Evolutionary conservation across 805 yeast species (phyloP), one percentile per base, ranked within the genome.

Genomic region (Hermanozyma aechmeae): DNA sequence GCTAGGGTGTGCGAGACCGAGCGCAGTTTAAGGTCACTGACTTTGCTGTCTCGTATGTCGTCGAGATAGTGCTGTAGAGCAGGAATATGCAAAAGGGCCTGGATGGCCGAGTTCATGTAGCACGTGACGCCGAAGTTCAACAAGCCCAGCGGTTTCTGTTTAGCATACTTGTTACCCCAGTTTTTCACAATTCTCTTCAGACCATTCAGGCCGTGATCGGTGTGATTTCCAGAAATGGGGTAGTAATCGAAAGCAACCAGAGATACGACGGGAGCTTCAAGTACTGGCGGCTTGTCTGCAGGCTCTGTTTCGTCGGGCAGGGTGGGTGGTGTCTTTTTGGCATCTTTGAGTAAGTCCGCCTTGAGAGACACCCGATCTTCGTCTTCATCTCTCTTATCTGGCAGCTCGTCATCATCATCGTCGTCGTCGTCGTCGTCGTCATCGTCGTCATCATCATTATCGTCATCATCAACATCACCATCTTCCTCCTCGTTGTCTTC

Each of bases 71-170:
- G 89, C 43, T 81, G 82, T 32, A 89, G 55, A 4, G 96, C 93
- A 6, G 98, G 96, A 13, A 86, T 75, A 47, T 89, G 98, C 20
- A 87, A 57, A 65, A 92, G 58, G 1, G 93, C 77, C 59, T 89
- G 97, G 15, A 92, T 77, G 2, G 96, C 96, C 5, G 95, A 79
- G 53, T 92, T 89, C 72, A 89, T 87, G 58, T 89, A 89, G 53
- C 98, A 89, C 3, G 97, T 89, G 26, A 92, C 97, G 23, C 96
- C 96, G 42, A 80, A 87, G 53, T 89, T 89, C 28, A 81, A 55
- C 28, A 89, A 61, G 0, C 98, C 98, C 15, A 68, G 51, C 3
- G 78, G 74, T n/a, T 79, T 79, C 20, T 68, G 66, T 23, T 56
- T 46, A 3, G 53, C 51, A 10, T 58, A 50, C 30, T 70, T 56